Conservation (phyloP, 306 rosid species). For the Fagus crenata region DNA sequence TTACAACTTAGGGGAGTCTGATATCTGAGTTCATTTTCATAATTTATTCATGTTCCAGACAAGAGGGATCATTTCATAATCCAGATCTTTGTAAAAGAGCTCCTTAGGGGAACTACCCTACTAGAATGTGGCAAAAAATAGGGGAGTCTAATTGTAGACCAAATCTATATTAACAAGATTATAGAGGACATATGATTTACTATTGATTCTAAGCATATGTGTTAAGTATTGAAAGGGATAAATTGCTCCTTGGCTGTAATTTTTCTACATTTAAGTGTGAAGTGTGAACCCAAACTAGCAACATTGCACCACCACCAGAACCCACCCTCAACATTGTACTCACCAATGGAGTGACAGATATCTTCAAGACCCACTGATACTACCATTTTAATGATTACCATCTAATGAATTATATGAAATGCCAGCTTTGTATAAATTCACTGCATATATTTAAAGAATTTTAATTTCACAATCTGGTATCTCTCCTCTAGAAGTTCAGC, state of each 20-base stretch:
- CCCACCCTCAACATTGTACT: background rate
- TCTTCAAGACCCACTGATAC: background rate
- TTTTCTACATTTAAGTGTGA: background rate
- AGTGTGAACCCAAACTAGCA: background rate
- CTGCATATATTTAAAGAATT: background rate
- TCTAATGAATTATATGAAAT: background rate
- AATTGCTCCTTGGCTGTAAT: background rate
- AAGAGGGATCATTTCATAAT: background rate
- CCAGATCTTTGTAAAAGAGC: background rate
- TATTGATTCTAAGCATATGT: background rate
- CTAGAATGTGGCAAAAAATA: background rate
- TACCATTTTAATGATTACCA: background rate
- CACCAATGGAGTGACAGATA: background rate
- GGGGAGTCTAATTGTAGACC: background rate
- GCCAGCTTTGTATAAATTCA: background rate
- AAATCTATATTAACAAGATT: background rate
- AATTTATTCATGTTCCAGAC: background rate
- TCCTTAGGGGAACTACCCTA: background rate
- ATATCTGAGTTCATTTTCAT: background rate
- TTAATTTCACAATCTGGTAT: background rate
- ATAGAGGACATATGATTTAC: background rate
- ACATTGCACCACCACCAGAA: background rate
- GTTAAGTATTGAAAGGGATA: background rate
- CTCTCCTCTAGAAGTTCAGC: background rate
- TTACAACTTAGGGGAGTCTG: background rate